Percentiles rank a stretch among this genome's conserved stretches.
These are phyloP conservation scores for Hebeloma cylindrosporum DNA, from an alignment of 768 basidiomycete species.

Conservation along the genomic window DNA sequence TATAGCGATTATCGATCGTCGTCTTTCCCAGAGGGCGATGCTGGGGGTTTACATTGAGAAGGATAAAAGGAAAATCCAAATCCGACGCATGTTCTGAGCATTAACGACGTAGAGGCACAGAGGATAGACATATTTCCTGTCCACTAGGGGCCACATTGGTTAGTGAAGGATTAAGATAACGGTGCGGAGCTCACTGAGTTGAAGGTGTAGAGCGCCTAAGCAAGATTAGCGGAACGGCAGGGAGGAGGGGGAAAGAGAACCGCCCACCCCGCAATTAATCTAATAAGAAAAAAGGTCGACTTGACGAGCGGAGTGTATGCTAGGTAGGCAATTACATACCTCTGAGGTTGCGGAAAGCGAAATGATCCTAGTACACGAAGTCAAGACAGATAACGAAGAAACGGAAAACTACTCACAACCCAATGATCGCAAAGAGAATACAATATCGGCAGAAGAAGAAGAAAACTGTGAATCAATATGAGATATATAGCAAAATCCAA, in stretches of 20 bases:
- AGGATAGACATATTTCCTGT: constrained; percentile 65
- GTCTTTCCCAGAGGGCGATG: constrained; percentile 70
- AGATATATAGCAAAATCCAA: constrained; percentile 6
- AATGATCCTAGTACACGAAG: constrained; percentile 45
- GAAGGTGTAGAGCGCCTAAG: constrained; percentile 63
- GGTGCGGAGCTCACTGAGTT: constrained; percentile 49
- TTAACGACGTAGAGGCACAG: constrained; percentile 65
- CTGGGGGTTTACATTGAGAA: constrained; percentile 29
- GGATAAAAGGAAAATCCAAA: not conserved
- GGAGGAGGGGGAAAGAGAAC: not conserved
- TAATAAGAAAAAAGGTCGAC: constrained; percentile 18
- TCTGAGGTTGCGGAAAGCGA: constrained; percentile 51
- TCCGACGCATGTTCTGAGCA: constrained; percentile 67
- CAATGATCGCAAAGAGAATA: constrained; percentile 64
- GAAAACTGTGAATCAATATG: constrained; percentile 39
- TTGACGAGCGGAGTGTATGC: constrained; percentile 8
- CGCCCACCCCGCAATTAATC: constrained; percentile 62
- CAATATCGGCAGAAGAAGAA: constrained; percentile 74
- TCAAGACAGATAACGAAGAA: not conserved
- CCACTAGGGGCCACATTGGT: constrained; percentile 38
- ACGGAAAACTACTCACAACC: constrained; percentile 45
- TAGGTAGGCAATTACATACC: constrained; percentile 29
- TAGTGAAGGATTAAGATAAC: not conserved
- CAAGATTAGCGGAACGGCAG: constrained; percentile 8
- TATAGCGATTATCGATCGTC: constrained; percentile 45